A percentile compares a stretch with the other conserved stretches of the same genome.
phyloP scores from a whole-genome alignment of 208 protist genomes.

The Herpetomonas muscarum region DNA sequence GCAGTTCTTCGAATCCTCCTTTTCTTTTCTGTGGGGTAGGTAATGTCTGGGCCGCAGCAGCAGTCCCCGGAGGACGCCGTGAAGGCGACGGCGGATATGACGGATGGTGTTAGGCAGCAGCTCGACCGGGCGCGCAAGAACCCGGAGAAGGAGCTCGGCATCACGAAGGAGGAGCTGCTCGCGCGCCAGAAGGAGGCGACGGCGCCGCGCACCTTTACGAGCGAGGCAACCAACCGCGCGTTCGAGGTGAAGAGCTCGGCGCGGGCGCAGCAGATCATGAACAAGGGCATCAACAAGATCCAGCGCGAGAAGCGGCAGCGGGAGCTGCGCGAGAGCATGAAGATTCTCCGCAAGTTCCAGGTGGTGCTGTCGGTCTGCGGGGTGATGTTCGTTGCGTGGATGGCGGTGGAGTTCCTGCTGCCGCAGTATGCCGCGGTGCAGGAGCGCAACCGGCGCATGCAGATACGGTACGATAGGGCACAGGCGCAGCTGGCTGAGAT shows the following conservation, averaged over 20 bases:
- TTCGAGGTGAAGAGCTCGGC: slow-evolving; percentile 84
- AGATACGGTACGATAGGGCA: slow-evolving; percentile 60
- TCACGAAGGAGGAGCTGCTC: slow-evolving; percentile 60
- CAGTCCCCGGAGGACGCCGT: slow-evolving; percentile 38
- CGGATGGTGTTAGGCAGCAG: slow-evolving; percentile 23
- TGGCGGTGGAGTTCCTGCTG: slow-evolving; percentile 48
- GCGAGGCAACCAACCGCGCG: slow-evolving; percentile 22
- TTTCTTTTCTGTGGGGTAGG: slow-evolving; percentile 12
- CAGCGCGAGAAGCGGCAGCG: slow-evolving; percentile 62
- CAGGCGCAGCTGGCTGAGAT: slow-evolving; percentile 34
- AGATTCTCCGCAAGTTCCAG: slow-evolving; percentile 43
- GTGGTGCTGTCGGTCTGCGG: slow-evolving; percentile 32
- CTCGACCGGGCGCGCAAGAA: slow-evolving; percentile 35
- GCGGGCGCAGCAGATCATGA: slow-evolving; percentile 84
- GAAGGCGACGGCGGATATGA: slow-evolving; percentile 25
- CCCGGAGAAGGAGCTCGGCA: slow-evolving; percentile 62
- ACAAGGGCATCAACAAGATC: slow-evolving; percentile 45
- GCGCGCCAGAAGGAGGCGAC: slow-evolving; percentile 52
- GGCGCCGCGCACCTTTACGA: slow-evolving; percentile 43
- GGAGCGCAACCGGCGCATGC: slow-evolving; percentile 46
- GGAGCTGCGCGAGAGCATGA: slow-evolving; percentile 50
- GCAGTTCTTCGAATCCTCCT: slow-evolving; percentile 1
- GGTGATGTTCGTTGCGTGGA: slow-evolving; percentile 37
- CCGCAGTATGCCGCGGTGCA: slow-evolving; percentile 72
- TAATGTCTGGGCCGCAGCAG: slow-evolving; percentile 1